These are phyloP conservation scores for Quercus lobata DNA, from an alignment of 331 rosid species.

Conservation along the genomic window DNA sequence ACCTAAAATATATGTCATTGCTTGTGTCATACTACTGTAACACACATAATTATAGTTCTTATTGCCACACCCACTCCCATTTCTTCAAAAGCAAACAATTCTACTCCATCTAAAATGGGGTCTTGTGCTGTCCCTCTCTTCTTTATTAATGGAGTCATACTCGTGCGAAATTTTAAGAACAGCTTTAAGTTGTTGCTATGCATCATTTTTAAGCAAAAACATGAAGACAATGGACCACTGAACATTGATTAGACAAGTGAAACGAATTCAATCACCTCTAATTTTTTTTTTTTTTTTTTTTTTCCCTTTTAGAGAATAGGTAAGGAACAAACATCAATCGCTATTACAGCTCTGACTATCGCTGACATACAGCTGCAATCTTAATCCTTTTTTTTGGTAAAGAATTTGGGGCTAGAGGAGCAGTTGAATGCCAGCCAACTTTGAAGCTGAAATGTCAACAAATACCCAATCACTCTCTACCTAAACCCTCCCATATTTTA, in stretches of 20 bases:
- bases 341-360: background rate
- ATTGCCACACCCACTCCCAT: too few relatives aligned
- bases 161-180: too few relatives aligned
- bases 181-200: too few relatives aligned
- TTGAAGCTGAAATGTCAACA: slow-evolving; percentile 49
- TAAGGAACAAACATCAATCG: background rate
- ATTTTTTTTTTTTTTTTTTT: too few relatives aligned
- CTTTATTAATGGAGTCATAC: too few relatives aligned
- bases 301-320: too few relatives aligned
- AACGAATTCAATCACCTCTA: background rate
- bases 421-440: slow-evolving; percentile 28
- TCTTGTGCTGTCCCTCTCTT: too few relatives aligned
- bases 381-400: background rate
- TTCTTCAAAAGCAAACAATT: too few relatives aligned
- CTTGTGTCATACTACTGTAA: too few relatives aligned
- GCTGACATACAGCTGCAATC: background rate
- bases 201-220: background rate
- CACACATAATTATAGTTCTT: too few relatives aligned
- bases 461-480: slow-evolving; percentile 30
- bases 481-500: slow-evolving; percentile 17
- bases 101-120: too few relatives aligned
- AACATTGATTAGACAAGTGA: background rate
- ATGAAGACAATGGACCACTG: background rate
- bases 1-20: too few relatives aligned
- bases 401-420: slow-evolving; percentile 18